These are phyloP conservation scores for Talaromyces funiculosus DNA, from an alignment of 2,329 filamentous ascomycete genomes.

Conservation along the genomic window DNA sequence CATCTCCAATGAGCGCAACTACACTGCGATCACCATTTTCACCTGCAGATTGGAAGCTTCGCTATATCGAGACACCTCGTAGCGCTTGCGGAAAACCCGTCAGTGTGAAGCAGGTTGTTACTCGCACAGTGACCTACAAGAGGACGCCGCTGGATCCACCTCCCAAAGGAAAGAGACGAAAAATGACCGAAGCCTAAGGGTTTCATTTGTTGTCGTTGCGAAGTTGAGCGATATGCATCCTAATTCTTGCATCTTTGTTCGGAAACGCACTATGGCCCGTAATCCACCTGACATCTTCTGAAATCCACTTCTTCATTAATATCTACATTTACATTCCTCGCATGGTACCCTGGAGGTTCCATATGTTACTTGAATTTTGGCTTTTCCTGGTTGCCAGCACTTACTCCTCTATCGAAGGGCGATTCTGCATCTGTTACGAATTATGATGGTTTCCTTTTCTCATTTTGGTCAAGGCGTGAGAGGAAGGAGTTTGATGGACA, in stretches of 20 bases:
- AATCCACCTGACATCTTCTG: no score
- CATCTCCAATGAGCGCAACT: constrained; percentile 60
- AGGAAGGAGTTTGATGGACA: neutral
- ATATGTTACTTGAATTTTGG: neutral
- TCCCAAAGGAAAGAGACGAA: constrained; percentile 88
- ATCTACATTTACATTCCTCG: neutral
- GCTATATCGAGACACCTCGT: constrained; percentile 56
- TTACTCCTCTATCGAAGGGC: neutral
- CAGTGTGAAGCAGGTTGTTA: constrained; percentile 81
- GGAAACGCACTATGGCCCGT: neutral
- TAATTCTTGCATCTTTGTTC: neutral
- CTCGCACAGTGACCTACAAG: constrained; percentile 89
- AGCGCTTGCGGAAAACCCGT: constrained; percentile 59
- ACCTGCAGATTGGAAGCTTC: constrained; percentile 71
- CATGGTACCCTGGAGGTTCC: neutral
- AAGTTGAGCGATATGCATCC: neutral
- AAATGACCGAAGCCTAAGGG: constrained; percentile 42
- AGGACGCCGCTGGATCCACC: constrained; percentile 70
- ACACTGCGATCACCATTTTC: constrained; percentile 69
- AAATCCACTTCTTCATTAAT: neutral
- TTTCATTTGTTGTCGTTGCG: neutral
- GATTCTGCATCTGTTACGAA: neutral
- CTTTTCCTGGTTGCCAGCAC: neutral
- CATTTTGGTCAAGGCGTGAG: neutral
- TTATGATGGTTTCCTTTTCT: neutral